Evolutionary conservation across 108 stramenopile genomes (phyloP).

Genomic region (Skeletonema menzelii): DNA sequence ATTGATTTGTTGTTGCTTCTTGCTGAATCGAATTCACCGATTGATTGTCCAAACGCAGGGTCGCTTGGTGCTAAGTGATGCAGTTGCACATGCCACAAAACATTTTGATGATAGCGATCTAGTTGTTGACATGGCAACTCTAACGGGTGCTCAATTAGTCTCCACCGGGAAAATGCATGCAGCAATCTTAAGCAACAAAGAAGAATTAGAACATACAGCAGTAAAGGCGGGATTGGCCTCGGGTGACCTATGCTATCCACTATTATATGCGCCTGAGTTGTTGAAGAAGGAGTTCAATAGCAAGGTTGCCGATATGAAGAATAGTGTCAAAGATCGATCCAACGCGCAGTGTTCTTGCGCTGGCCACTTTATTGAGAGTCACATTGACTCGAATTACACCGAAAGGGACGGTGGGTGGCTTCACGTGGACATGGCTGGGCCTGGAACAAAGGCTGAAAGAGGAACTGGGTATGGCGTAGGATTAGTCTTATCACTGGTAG

Average conservation of each 20-base stretch:
- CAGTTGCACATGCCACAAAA: constrained; percentile 72
- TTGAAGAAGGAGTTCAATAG: constrained; percentile 69
- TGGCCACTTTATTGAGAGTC: constrained; percentile 88
- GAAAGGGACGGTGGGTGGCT: constrained; percentile 66
- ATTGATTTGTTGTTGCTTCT: too few relatives aligned
- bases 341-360: constrained; percentile 88
- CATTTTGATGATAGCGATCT: constrained; percentile 50
- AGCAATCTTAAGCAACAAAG: constrained; percentile 70
- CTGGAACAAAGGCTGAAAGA: constrained; percentile 68
- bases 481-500: constrained; percentile 53
- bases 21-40: too few relatives aligned
- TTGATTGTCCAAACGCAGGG: constrained; percentile 22
- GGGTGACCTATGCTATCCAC: constrained; percentile 77
- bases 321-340: constrained; percentile 76
- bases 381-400: constrained; percentile 49
- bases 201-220: constrained; percentile 64
- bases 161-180: constrained; percentile 78
- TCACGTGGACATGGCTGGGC: constrained; percentile 90
- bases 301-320: constrained; percentile 88
- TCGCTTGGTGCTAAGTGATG: constrained; percentile 76
- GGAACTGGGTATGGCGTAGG: constrained; percentile 94
- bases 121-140: constrained; percentile 77
- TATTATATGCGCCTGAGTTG: constrained; percentile 84
- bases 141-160: constrained; percentile 87
- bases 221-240: constrained; percentile 44